Base-by-base conservation (phyloP, 495 filamentous ascomycete species). In the Ramalina intermedia region DNA sequence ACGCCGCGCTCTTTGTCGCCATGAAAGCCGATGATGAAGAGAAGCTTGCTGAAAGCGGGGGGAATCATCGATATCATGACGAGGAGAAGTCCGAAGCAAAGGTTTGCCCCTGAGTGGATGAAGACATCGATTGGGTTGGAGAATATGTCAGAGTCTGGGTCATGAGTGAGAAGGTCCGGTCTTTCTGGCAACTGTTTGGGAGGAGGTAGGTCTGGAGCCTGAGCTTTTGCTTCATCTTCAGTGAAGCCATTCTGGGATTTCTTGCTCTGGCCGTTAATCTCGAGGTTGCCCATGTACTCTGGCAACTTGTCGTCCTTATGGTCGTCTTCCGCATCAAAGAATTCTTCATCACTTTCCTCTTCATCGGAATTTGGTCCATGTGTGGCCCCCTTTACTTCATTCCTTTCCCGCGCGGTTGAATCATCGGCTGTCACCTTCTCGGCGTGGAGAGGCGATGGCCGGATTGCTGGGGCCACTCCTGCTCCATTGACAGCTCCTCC, bases 1-100 rank as follows among this genome's bases (percentile, higher is more conserved):
- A 94, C 62, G 3, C 88, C 93, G 20, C 81, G 72, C 47, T 90
- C 82, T 42, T 87, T 82, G 62, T 98, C 90, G 13, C 91, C 91
- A 54, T 76, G 80, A 62, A 96, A 96, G 12, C 93, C 93, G 39
- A 96, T 86, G 47, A 96, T 82, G 50, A 78, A 83, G 18, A 96
- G 73, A 4, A 96, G 73, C 49, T 77, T 84, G 47, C 74, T 78
- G 62, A 98, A 93, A 7, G 87, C 80, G 0, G 91, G 91, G 0
- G 91, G 93, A 1, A 98, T 76, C 73, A 96, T 84, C 24, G 86
- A 87, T 14, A 96, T 78, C 35, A 98, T 69, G 2, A 96, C 66
- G 1, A 91, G 73, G 0, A 98, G 70, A 36, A 93, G 70, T 11
- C 91, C 91, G 51, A 88, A 96, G 57, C 87, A 94, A 57, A 94